Evolutionary conservation across 2,329 filamentous ascomycete genomes (phyloP).

Genomic region (Fusarium caatingaense): DNA sequence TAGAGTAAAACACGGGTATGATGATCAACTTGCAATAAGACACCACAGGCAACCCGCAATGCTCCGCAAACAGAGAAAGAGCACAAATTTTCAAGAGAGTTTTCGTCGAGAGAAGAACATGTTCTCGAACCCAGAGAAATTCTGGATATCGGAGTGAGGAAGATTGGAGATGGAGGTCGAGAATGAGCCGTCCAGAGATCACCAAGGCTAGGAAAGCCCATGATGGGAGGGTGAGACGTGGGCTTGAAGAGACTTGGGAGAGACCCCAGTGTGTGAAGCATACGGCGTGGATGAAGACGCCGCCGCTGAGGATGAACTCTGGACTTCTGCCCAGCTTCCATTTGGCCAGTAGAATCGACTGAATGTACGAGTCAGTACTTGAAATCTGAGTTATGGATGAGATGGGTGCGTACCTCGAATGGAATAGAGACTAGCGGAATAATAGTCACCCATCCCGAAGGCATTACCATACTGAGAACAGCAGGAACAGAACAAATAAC

Average conservation of each 20-base stretch:
- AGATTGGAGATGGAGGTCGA: background rate
- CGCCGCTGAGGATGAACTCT: background rate
- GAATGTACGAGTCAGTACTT: background rate
- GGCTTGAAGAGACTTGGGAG: background rate
- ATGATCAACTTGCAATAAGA: background rate
- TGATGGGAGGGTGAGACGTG: background rate
- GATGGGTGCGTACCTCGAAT: background rate
- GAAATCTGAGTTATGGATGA: fast-evolving
- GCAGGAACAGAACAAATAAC: background rate
- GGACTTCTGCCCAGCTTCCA: background rate
- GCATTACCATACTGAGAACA: background rate
- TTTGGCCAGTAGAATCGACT: background rate
- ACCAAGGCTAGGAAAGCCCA: background rate
- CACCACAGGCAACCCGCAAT: background rate
- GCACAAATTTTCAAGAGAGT: background rate
- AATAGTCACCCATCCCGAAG: background rate
- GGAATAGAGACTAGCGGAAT: background rate
- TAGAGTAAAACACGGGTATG: background rate
- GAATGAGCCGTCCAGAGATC: background rate
- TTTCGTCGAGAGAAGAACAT: background rate
- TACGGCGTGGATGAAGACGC: background rate
- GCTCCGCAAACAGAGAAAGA: fast-evolving
- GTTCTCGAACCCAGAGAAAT: background rate
- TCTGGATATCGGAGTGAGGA: background rate
- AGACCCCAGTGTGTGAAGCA: slow-evolving; percentile 6